Evolutionary conservation across 805 yeast genomes (phyloP), one percentile per base, ranked within the genome.

Genomic region (Saccharomycopsis vini): DNA sequence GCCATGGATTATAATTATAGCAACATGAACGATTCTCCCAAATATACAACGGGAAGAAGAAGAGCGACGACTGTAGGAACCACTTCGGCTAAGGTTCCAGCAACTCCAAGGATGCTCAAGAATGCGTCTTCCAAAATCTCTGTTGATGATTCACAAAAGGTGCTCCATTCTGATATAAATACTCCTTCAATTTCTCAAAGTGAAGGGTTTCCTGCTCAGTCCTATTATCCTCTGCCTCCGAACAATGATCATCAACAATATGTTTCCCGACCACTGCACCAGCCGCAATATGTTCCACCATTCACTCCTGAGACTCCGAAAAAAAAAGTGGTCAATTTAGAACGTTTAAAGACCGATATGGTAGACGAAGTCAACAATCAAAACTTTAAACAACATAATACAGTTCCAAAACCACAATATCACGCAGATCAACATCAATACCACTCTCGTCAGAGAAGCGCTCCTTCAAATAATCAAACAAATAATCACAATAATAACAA

Each of bases 31-130:
- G 36, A 33, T 6, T 22, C n/a, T n/a, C n/a, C n/a, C n/a, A n/a
- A n/a, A n/a, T n/a, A n/a, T n/a, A n/a, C 36, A 18, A 13, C n/a
- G 5, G n/a, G 6, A 7, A 47, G 47, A 32, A 43, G 33, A 40
- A 24, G 47, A 35, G 47, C 44, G n/a, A 33, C 18, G 6, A 40
- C 47, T n/a, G 40, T 47, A 3, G 35, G 44, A 13, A 24, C 46
- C 13, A 45, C 49, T 12, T 20, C 43, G 12, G 12, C 37, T 5
- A 63, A 62, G 42, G 72, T 69, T 3, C 83, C 82, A 2, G 85
- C 85, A 2, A 79, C 86, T 1, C 83, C 85, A 6, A 62, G 85
- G 52, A 79, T 79, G 85, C 61, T 79, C 39, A 67, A 82, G 52
- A 75, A 74, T 53, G 72, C 73, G 3, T 70, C 77, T 48, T 43